Evolutionary conservation across 805 yeast species (phyloP).

Genomic region (Wickerhamiella kazuoi): DNA sequence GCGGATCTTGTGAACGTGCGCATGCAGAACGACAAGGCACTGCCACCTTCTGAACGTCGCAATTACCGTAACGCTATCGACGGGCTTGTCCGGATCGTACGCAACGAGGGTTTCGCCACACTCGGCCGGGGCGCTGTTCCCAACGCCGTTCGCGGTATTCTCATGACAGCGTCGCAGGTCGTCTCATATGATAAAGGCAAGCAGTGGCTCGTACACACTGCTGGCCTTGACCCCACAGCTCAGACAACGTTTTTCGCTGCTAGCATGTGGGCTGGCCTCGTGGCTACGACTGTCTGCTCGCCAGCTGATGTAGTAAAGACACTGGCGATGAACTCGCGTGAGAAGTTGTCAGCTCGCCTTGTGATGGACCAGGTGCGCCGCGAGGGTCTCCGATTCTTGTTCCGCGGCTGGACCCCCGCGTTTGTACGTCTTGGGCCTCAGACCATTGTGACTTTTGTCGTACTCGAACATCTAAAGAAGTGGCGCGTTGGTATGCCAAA

Average conservation of each 20-base stretch:
- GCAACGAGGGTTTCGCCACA: constrained; percentile 41
- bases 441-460: constrained; percentile 26
- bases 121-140: constrained; percentile 63
- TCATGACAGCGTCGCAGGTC: constrained; percentile 84
- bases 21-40: constrained; percentile 74
- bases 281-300: constrained; percentile 81
- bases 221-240: constrained; percentile 38
- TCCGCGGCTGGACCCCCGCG: constrained; percentile 83
- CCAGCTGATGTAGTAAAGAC: constrained; percentile 88
- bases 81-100: constrained; percentile 43
- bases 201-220: constrained; percentile 31
- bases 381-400: constrained; percentile 69
- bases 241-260: constrained; percentile 63
- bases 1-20: constrained; percentile 75
- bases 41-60: constrained; percentile 47
- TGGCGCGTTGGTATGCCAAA: constrained; percentile 14
- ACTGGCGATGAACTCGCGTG: constrained; percentile 48
- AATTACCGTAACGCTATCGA: constrained; percentile 64
- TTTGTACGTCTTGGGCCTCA: constrained; percentile 71
- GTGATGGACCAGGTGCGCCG: constrained; percentile 33
- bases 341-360: constrained; percentile 27
- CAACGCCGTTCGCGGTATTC: constrained; percentile 59
- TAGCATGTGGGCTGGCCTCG: constrained; percentile 63
- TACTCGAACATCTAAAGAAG: constrained; percentile 23
- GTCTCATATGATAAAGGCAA: constrained; percentile 73